Conservation (phyloP, 2,329 filamentous ascomycete genomes). For the Pleomassaria siparia region DNA sequence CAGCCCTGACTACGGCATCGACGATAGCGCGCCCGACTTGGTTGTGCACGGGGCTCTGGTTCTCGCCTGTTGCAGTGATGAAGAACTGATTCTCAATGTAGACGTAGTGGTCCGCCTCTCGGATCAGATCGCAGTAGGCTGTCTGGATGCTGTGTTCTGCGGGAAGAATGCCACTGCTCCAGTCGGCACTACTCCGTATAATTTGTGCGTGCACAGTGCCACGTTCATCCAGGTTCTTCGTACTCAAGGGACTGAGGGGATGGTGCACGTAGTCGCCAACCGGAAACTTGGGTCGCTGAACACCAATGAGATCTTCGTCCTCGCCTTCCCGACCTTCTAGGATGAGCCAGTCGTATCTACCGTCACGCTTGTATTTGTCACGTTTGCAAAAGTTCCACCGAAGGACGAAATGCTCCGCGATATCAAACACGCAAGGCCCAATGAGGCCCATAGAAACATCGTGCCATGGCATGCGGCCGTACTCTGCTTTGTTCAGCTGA, state of each 20-base stretch:
- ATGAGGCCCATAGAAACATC: conserved; percentile 92
- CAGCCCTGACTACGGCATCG: conserved; percentile 80
- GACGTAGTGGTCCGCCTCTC: conserved; percentile 85
- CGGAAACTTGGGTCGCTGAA: conserved; percentile 85
- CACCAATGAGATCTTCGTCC: conserved; percentile 82
- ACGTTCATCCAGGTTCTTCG: conserved; percentile 60
- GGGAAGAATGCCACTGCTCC: conserved; percentile 83
- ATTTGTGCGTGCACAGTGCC: conserved; percentile 82
- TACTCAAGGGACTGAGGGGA: conserved; percentile 68
- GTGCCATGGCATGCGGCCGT: conserved; percentile 97
- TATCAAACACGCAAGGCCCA: conserved; percentile 87
- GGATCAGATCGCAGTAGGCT: conserved; percentile 81
- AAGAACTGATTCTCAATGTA: conserved; percentile 99
- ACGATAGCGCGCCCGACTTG: conserved; percentile 86
- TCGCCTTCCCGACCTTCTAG: conserved; percentile 74
- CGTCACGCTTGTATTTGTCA: conserved; percentile 94
- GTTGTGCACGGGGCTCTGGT: conserved; percentile 85
- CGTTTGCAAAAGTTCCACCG: conserved; percentile 97
- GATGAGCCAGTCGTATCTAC: conserved; percentile 80
- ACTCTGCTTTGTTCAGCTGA: conserved; percentile 86
- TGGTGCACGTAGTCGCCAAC: conserved; percentile 86
- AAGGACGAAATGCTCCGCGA: conserved; percentile 91
- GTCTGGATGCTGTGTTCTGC: conserved; percentile 85
- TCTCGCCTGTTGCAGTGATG: conserved; percentile 79
- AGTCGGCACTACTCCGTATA: conserved; percentile 87